Evolutionary conservation across 2,329 filamentous ascomycete genomes (phyloP).

Genomic region (Beauveria sp.): DNA sequence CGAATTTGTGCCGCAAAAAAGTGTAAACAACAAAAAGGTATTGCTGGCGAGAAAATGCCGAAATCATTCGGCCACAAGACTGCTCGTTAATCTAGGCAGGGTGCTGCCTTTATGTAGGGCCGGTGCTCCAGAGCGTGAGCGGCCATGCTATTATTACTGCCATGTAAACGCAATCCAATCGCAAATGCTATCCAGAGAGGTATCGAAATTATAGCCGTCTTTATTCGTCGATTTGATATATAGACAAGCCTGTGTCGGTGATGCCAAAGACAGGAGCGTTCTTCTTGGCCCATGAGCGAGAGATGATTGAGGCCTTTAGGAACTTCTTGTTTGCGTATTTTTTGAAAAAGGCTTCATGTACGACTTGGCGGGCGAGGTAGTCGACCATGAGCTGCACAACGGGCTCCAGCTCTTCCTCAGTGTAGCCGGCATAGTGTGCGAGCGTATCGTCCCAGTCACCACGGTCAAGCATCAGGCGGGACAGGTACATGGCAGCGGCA

Average conservation of each 20-base stretch:
- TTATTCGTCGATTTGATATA: conserved; percentile 37
- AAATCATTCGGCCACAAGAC: conserved; percentile 19
- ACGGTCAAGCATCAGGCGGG: conserved; percentile 81
- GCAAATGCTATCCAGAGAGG: conserved; percentile 14
- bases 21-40: conserved; percentile 25
- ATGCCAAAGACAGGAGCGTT: conserved; percentile 54
- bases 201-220: conserved; percentile 5
- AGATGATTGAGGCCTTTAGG: conserved; percentile 88
- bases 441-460: conserved; percentile 89
- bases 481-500: conserved; percentile 89
- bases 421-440: conserved; percentile 86
- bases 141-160: conserved; percentile 22
- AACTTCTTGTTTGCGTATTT: conserved; percentile 99
- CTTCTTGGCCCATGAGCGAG: conserved; percentile 89
- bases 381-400: conserved; percentile 94
- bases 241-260: conserved; percentile 37
- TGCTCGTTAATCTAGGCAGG: conserved; percentile 20
- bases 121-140: conserved; percentile 10
- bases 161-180: conserved; percentile 27
- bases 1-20: conserved; percentile 24
- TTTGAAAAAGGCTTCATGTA: conserved; percentile 97
- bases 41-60: conserved; percentile 18
- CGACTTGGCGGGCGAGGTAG: conserved; percentile 83
- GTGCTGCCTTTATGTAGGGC: conserved; percentile 12
- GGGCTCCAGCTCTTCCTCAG: conserved; percentile 84